Conservation (phyloP, 495 filamentous ascomycete species). For the Talaromyces trachyspermus region DNA sequence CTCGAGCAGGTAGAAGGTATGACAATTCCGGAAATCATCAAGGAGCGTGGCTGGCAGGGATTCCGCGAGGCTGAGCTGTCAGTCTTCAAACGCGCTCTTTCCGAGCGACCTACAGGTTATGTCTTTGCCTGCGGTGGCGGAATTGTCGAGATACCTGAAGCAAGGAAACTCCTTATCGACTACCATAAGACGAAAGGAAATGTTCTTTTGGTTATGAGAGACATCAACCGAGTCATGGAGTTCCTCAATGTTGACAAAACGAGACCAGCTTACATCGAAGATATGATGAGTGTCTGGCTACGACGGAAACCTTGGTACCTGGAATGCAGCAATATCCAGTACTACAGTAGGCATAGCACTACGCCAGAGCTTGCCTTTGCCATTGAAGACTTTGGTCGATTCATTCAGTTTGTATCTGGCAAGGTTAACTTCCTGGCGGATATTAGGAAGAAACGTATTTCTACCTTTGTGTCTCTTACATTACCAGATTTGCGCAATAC, state of each 20-base stretch:
- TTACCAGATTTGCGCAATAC: conserved; percentile 61
- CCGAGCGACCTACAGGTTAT: conserved; percentile 64
- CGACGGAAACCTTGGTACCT: conserved; percentile 87
- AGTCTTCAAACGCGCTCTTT: conserved; percentile 63
- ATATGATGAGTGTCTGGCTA: conserved; percentile 88
- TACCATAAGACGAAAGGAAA: conserved; percentile 79
- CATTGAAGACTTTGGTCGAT: conserved; percentile 71
- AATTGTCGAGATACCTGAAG: conserved; percentile 80
- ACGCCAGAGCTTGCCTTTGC: conserved; percentile 46
- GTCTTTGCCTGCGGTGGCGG: conserved; percentile 94
- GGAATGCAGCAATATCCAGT: conserved; percentile 92
- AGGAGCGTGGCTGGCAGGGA: conserved; percentile 72
- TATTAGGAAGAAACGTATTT: conserved; percentile 63
- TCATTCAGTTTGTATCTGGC: conserved; percentile 67
- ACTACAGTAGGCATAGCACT: conserved; percentile 67
- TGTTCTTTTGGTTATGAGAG: conserved; percentile 79
- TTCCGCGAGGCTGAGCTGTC: conserved; percentile 78
- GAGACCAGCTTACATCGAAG: conserved; percentile 86
- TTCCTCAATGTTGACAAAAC: conserved; percentile 87
- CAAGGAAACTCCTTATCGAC: conserved; percentile 63
- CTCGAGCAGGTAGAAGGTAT: conserved; percentile 65
- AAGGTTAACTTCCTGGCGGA: conserved; percentile 54
- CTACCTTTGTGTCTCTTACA: conserved; percentile 91
- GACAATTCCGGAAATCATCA: conserved; percentile 81
- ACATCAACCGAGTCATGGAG: conserved; percentile 81